These are phyloP conservation scores for Pseudocercospora crystallina DNA, from an alignment of 2,329 filamentous ascomycete species.

Conservation along the genomic window DNA sequence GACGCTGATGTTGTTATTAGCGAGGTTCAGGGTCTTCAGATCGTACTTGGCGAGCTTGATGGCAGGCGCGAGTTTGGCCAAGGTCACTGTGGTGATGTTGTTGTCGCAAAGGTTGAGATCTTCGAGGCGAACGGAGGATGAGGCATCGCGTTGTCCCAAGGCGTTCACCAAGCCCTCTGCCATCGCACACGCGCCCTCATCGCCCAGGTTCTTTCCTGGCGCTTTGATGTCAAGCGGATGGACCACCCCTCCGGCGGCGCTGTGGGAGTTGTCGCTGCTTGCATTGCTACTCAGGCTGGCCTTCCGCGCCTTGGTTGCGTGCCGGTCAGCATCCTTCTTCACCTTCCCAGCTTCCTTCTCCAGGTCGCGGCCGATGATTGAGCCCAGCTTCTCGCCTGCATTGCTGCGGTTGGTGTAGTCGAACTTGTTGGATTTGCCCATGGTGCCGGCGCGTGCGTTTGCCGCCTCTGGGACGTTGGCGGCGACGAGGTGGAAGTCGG, in stretches of 20 bases:
- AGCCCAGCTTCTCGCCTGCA: constrained; percentile 47
- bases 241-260: constrained; percentile 10
- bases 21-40: constrained; percentile 49
- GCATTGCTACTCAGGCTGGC: constrained; percentile 27
- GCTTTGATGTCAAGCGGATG: constrained; percentile 47
- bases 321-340: constrained; percentile 31
- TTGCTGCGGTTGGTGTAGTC: constrained; percentile 46
- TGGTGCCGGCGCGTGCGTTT: constrained; percentile 3
- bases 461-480: background rate
- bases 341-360: constrained; percentile 36
- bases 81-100: constrained; percentile 42
- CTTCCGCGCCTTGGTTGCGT: constrained; percentile 29
- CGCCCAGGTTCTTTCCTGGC: constrained; percentile 46
- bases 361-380: constrained; percentile 47
- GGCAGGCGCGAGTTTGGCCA: constrained; percentile 43
- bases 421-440: constrained; percentile 39
- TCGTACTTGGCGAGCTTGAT: constrained; percentile 45
- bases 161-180: constrained; percentile 44
- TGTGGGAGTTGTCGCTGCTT: constrained; percentile 13
- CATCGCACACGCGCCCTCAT: constrained; percentile 46
- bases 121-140: constrained; percentile 40
- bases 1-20: constrained; percentile 47
- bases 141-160: constrained; percentile 35
- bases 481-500: constrained; percentile 5
- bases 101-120: constrained; percentile 50